A percentile compares a stretch with the other conserved stretches of the same genome.
Evolutionary conservation across 768 basidiomycete species (phyloP).

Genomic region (Suillus sp.): DNA sequence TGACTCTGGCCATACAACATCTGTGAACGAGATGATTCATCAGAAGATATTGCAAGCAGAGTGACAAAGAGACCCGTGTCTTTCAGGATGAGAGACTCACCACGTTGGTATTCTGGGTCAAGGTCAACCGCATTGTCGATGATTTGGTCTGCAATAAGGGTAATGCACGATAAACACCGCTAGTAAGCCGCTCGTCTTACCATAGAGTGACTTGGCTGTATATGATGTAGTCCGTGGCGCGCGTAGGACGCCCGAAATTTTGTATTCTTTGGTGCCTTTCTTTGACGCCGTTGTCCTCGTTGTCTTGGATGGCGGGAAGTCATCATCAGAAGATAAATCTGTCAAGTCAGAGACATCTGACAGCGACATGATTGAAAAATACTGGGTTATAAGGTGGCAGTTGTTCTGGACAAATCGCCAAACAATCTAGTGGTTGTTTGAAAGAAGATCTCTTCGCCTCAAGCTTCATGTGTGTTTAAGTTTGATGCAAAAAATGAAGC

Average conservation of each 20-base stretch:
- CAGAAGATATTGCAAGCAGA: not conserved
- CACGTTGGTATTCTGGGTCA: constrained; percentile 68
- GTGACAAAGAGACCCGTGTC: not conserved
- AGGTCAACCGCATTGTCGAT: constrained; percentile 50
- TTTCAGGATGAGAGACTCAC: constrained; percentile 33
- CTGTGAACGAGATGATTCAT: constrained; percentile 31
- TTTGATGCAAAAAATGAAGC: constrained; percentile 6
- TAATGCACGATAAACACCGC: constrained; percentile 8
- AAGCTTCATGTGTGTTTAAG: constrained; percentile 4
- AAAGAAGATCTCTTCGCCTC: not conserved
- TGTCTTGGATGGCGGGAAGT: constrained; percentile 29
- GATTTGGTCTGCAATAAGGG: constrained; percentile 45
- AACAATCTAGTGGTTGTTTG: constrained; percentile 3
- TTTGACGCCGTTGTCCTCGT: constrained; percentile 26
- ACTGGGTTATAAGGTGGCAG: not conserved
- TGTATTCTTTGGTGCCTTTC: constrained; percentile 33
- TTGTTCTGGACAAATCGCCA: not conserved
- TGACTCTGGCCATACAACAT: constrained; percentile 62
- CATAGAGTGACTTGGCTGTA: constrained; percentile 46
- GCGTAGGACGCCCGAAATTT: constrained; percentile 34
- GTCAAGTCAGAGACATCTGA: constrained; percentile 51
- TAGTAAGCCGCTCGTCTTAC: constrained; percentile 29
- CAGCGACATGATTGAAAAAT: constrained; percentile 32
- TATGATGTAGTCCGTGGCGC: constrained; percentile 43
- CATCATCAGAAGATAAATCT: constrained; percentile 44